Evolutionary conservation across 768 basidiomycete genomes (phyloP).

Genomic region (Cystoderma amianthinum): DNA sequence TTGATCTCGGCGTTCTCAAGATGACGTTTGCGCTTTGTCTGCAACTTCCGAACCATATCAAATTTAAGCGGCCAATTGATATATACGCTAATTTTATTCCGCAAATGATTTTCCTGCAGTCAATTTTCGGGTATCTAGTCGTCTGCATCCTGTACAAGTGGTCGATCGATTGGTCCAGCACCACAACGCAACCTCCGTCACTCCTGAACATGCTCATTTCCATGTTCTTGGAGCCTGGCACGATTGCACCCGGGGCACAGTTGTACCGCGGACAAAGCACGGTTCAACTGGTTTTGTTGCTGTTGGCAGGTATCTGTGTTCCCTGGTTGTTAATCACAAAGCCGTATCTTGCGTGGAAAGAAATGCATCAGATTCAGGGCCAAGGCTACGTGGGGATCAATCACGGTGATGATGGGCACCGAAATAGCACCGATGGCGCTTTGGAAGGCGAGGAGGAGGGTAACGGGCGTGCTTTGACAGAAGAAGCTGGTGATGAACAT

Average conservation of each 20-base stretch:
- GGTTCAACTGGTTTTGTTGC: conserved; percentile 73
- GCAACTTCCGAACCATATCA: conserved; percentile 92
- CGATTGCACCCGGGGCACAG: conserved; percentile 56
- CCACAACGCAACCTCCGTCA: conserved; percentile 70
- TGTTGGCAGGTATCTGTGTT: conserved; percentile 80
- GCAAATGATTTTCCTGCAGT: conserved; percentile 95
- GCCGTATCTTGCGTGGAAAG: conserved; percentile 88
- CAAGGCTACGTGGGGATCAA: conserved; percentile 78
- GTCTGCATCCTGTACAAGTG: conserved; percentile 97
- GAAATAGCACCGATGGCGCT: conserved; percentile 50
- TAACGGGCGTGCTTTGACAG: conserved; percentile 65
- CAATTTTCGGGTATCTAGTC: conserved; percentile 95
- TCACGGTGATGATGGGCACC: conserved; percentile 46
- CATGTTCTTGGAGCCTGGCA: conserved; percentile 93
- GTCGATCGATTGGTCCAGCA: conserved; percentile 83
- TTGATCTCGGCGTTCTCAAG: conserved; percentile 32
- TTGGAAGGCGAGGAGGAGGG: conserved; percentile 81
- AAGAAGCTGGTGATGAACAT: conserved; percentile 66
- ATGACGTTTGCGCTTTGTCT: conserved; percentile 98
- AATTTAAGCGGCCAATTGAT: conserved; percentile 80
- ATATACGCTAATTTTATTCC: conserved; percentile 96
- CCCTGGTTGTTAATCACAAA: conserved; percentile 93
- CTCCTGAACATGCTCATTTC: conserved; percentile 92
- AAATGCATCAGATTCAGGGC: conserved; percentile 74
- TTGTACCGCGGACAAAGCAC: conserved; percentile 85